These are phyloP conservation scores for Plenodomus biglobosus DNA, from an alignment of 2,329 filamentous ascomycete species.

Conservation along the genomic window DNA sequence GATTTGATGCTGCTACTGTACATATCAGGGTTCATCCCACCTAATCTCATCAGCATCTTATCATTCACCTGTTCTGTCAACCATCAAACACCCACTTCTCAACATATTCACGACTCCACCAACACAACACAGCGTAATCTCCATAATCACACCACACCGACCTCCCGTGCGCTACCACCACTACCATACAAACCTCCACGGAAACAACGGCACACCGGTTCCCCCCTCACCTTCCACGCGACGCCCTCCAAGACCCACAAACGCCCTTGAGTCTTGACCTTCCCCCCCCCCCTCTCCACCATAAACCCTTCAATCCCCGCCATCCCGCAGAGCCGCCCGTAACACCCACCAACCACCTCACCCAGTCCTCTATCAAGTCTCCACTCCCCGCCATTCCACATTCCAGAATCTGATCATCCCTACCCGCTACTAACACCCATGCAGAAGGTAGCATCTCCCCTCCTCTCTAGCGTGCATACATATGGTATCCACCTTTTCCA, in stretches of 20 bases:
- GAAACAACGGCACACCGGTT: not conserved
- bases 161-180: not conserved
- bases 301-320: conserved; percentile 3
- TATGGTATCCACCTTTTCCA: too few relatives aligned
- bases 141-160: not conserved
- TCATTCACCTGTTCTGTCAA: not conserved
- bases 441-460: conserved; percentile 2
- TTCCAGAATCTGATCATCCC: not conserved
- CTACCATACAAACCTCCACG: not conserved
- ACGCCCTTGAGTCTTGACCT: conserved; percentile 1
- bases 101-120: not conserved
- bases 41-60: not conserved
- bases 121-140: not conserved
- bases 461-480: not conserved
- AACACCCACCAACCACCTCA: conserved; percentile 13
- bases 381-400: not conserved
- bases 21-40: not conserved
- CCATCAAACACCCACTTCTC: not conserved
- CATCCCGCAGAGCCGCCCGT: conserved; percentile 37
- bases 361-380: not conserved
- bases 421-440: not conserved
- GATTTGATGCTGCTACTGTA: not conserved
- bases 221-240: conserved; percentile 1
- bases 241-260: conserved; percentile 7
- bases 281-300: not conserved